Evolutionary conservation across 1,139 yeast genomes (phyloP), one percentile per base, ranked within the genome.

Genomic region (Nakaseomyces nivariensis): DNA sequence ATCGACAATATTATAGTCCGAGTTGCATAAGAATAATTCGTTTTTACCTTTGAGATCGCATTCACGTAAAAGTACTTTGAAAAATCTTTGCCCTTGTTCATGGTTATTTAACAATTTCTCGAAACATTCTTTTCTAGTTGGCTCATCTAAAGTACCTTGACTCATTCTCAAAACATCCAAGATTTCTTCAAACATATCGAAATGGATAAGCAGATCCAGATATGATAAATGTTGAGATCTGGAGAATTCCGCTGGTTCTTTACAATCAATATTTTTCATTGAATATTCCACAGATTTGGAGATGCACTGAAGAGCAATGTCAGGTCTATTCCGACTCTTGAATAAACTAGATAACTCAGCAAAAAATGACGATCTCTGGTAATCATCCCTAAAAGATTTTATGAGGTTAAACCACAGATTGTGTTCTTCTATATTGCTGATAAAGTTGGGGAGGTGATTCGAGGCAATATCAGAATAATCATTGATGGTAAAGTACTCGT

Each of bases 1-100:
- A 70, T 74, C 63, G 76, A 69, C 46, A 74, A 68, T 62, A 76
- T 78, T 58, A 76, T 62, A 43, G 77, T 78, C 68, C 37, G 55
- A 56, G 4, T 52, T 40, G 4, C 58, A 51, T 31, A 65, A 50
- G 41, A 51, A 58, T 17, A 55, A 26, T 2, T 55, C 53, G 5
- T 54, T 25, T 2, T 33, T 45, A n/a, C 42, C 45, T n/a, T 41
- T 43, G 11, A 45, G 32, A 36, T 49, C 34, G 43, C 64, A 62
- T 6, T 56, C 40, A 22, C 50, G 53, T 37, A 63, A 48, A 31
- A 64, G 48, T 2, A 56, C 62, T 5, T 61, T 54, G 24, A 61
- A 59, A 49, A 63, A 63, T 11, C 54, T 44, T 10, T 49, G 54
- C 17, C 54, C 51, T 27, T 51, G 54, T 44, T 52, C 49, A 52